Evolutionary conservation across 257 asterid genomes (phyloP).

Genomic region (Lithospermum erythrorhizon): DNA sequence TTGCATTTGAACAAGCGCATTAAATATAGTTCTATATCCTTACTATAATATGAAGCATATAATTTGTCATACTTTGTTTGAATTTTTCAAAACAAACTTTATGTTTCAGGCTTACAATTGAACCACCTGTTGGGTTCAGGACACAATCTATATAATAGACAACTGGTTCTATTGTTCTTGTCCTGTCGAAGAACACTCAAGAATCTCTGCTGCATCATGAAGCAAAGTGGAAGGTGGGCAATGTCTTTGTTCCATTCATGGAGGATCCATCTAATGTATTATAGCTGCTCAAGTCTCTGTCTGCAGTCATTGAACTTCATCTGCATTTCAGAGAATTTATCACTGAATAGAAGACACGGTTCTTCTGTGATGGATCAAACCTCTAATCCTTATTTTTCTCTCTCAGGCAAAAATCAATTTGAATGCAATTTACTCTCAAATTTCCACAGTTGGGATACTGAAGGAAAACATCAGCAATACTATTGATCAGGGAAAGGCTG

Average conservation of each 20-base stretch:
- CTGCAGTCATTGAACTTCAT: conserved; percentile 36
- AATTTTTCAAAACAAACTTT: not conserved
- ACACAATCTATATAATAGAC: conserved; percentile 17
- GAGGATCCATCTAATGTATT: conserved; percentile 39
- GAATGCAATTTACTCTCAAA: conserved; percentile 23
- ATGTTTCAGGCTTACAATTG: conserved; percentile 66
- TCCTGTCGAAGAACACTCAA: conserved; percentile 73
- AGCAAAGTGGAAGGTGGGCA: conserved; percentile 25
- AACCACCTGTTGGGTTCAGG: conserved; percentile 42
- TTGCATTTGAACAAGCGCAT: no score
- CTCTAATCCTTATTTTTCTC: conserved; percentile 37
- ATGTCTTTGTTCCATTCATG: conserved; percentile 17
- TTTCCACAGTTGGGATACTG: conserved; percentile 23
- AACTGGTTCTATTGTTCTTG: conserved; percentile 53
- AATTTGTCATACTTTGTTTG: not conserved
- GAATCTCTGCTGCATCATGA: conserved; percentile 41
- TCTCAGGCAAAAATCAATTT: conserved; percentile 38
- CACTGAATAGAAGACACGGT: conserved; percentile 30
- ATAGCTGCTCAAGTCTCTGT: conserved; percentile 73
- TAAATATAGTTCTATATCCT: no score
- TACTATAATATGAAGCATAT: no score
- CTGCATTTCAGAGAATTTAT: conserved; percentile 32
- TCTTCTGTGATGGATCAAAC: conserved; percentile 60
- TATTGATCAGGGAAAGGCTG: conserved; percentile 19
- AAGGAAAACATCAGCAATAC: conserved; percentile 20